Conservation (phyloP, 2,329 filamentous ascomycete genomes). For the Dothistroma pini region DNA sequence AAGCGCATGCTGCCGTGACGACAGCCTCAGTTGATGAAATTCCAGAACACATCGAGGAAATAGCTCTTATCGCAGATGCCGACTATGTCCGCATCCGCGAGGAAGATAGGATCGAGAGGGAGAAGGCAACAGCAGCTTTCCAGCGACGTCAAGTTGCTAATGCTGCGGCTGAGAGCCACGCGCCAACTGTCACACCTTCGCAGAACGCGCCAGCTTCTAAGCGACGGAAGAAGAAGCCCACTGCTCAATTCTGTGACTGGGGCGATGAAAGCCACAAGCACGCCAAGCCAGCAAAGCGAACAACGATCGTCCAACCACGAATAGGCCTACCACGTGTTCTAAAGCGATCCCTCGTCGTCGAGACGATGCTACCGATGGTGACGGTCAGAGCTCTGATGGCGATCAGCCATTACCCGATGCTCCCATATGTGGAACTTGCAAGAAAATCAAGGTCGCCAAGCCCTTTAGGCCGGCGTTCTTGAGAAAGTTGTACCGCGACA, state of each 20-base stretch:
- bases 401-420: not conserved
- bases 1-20: too few species aligned
- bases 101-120: not conserved
- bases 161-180: not conserved
- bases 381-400: not conserved
- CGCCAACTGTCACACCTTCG: not conserved
- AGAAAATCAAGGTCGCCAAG: not conserved
- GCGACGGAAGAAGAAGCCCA: not conserved
- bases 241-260: conserved; percentile 1
- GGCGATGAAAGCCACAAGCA: not conserved
- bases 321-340: not conserved
- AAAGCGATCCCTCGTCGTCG: not conserved
- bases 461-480: not conserved
- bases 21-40: not conserved
- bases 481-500: not conserved
- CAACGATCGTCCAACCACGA: not conserved
- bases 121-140: not conserved
- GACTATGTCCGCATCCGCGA: not conserved
- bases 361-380: not conserved
- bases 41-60: not conserved
- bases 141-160: not conserved
- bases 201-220: not conserved
- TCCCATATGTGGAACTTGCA: not conserved
- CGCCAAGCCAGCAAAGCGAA: not conserved
- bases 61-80: not conserved